A percentile compares a stretch with the other conserved stretches of the same genome.
These are phyloP conservation scores for Lactarius indigo DNA, from an alignment of 768 basidiomycete species.

Conservation along the genomic window DNA sequence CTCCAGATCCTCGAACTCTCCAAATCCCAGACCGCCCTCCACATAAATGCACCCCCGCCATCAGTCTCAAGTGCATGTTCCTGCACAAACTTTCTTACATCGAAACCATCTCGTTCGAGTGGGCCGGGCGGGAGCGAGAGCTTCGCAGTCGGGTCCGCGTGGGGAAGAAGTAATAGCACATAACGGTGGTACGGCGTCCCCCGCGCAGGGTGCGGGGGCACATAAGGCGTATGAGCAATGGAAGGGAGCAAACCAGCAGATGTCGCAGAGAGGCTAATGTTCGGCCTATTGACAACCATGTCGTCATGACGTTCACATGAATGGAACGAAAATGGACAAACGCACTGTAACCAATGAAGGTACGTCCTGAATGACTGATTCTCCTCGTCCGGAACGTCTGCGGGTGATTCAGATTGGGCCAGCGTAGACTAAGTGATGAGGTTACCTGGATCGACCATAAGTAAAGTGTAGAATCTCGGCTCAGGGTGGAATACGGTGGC, in stretches of 20 bases:
- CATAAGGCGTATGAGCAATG: constrained; percentile 63
- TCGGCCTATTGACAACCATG: constrained; percentile 51
- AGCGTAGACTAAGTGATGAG: neutral
- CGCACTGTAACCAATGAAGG: constrained; percentile 83
- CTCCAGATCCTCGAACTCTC: constrained; percentile 62
- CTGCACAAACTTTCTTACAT: constrained; percentile 59
- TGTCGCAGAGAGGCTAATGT: constrained; percentile 71
- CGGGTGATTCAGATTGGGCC: neutral
- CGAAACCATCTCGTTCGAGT: constrained; percentile 52
- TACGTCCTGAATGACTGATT: constrained; percentile 64
- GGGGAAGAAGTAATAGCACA: constrained; percentile 68
- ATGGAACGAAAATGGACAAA: constrained; percentile 5
- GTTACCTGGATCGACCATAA: constrained; percentile 84
- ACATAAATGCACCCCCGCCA: constrained; percentile 81
- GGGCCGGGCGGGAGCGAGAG: constrained; percentile 29
- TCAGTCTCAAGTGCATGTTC: constrained; percentile 49
- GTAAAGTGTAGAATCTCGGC: constrained; percentile 75
- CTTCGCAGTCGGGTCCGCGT: constrained; percentile 41
- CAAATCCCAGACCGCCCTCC: constrained; percentile 72
- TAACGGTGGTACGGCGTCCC: constrained; percentile 93
- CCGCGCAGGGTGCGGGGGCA: constrained; percentile 89
- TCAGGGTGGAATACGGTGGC: constrained; percentile 82
- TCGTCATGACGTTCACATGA: constrained; percentile 17
- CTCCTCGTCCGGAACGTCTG: constrained; percentile 80
- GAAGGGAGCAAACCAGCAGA: constrained; percentile 40